Base-by-base conservation (phyloP, 2,329 filamentous ascomycete species). In the Plectosphaerella plurivora region DNA sequence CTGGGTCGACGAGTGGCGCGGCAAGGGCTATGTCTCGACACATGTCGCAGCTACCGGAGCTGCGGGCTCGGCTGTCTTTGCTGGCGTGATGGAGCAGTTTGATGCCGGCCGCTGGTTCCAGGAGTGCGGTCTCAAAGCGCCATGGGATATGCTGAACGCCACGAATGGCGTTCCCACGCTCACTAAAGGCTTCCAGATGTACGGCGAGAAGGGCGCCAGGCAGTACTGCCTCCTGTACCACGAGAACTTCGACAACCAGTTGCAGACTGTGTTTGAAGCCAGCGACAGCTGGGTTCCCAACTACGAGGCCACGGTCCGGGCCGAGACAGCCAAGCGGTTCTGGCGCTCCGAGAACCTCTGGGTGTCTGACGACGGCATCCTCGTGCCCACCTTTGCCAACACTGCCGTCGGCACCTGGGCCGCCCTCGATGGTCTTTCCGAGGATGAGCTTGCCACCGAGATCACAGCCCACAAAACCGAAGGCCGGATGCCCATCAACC, bases 71-170 rank as follows among this genome's bases (percentile, higher is more conserved):
- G 53, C 57, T 14, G 28, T 51, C 11, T 59, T 56, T 12, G 41
- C 57, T 12, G 57, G 53, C 12, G 49, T 57, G 51, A 54, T 59
- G 55, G 57, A 59, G 48, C 51, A 56, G 47, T 49, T 39, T 20
- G 45, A 56, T 15, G 20, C 47, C 15, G 44, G 37, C 5, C 50
- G 50, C n/a, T 57, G 52, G 57, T 12, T 46, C 2, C 55, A 57
- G 18, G 28, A 48, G 2, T 59, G 57, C 33, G 55, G 45, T 15
- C 42, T 55, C 15, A 45, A 39, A 1, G 25, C 9, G 4, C 55
- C 53, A 2, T 52, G 50, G 16, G 45, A 18, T 2, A 50, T 45
- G 16, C 7, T 48, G 15, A 54, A 56, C 42, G 22, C 15, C 5
- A 54, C 35, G 3, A 4, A 4, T 7, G 51, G 42, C 15, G 39